phyloP scores from a whole-genome alignment of 176 grass and related monocot genomes.

The Coix lacrymajobi region DNA sequence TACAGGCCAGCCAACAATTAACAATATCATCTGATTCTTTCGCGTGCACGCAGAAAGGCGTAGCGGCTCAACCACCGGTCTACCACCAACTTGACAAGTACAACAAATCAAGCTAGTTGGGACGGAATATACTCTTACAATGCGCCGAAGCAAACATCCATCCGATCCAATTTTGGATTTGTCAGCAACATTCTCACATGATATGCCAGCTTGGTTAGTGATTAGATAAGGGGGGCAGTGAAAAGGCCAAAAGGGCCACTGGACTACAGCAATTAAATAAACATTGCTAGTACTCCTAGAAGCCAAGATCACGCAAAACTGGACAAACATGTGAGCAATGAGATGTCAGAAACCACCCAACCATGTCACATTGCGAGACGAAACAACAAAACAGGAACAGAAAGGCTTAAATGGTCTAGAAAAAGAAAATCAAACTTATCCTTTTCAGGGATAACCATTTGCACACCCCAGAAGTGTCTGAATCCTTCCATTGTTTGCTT shows the following conservation, averaged over 20 bases:
- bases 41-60: neutral
- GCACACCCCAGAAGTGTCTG: neutral
- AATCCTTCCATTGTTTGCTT: neutral
- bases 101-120: constrained; percentile 28
- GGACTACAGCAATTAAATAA: neutral
- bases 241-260: neutral
- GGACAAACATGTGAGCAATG: neutral
- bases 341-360: neutral
- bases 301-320: neutral
- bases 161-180: neutral
- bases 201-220: constrained; percentile 20
- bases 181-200: constrained; percentile 40
- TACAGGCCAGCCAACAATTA: constrained; percentile 5
- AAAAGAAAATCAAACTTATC: neutral
- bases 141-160: constrained; percentile 7
- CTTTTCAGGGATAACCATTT: neutral
- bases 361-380: neutral
- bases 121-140: constrained; percentile 23
- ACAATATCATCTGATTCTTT: constrained; percentile 15
- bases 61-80: constrained; percentile 31
- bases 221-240: constrained; percentile 1
- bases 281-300: neutral
- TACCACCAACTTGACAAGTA: constrained; percentile 34
- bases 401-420: neutral
- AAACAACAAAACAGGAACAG: neutral